Conservation (phyloP, 768 basidiomycete species). For the Clavulina sp. region DNA sequence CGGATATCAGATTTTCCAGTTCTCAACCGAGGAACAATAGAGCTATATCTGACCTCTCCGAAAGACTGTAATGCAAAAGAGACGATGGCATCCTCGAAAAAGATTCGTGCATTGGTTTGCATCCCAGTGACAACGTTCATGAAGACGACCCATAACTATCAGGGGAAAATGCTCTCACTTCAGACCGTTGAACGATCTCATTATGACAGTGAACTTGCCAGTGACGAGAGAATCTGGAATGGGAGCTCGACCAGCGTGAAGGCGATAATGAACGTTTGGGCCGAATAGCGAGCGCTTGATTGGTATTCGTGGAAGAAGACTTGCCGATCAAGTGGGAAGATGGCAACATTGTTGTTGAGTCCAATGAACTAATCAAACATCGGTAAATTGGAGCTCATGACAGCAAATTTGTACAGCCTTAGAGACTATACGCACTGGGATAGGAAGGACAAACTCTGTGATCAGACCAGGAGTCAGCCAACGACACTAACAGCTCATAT, state of each 20-base stretch:
- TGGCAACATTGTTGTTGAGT: constrained; percentile 20
- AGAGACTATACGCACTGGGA: too few species aligned
- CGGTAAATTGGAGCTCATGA: too few species aligned
- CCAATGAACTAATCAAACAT: constrained; percentile 10
- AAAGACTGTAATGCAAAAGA: constrained; percentile 19
- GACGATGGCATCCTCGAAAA: constrained; percentile 20
- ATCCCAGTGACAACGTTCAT: constrained; percentile 21
- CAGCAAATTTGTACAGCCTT: too few species aligned
- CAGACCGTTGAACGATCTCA: too few species aligned
- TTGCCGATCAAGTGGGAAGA: constrained; percentile 28
- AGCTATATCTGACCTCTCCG: constrained; percentile 19
- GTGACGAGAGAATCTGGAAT: constrained; percentile 18
- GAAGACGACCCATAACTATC: constrained; percentile 15
- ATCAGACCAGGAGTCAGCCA: neutral
- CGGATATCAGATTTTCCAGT: neutral
- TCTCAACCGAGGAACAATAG: neutral
- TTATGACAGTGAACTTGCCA: too few species aligned
- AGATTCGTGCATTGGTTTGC: constrained; percentile 20
- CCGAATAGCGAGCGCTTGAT: constrained; percentile 23
- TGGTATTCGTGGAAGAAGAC: constrained; percentile 27
- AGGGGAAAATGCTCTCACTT: too few species aligned
- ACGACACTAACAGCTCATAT: neutral
- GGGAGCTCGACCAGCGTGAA: constrained; percentile 22
- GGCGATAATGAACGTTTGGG: constrained; percentile 22
- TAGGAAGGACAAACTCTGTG: too few species aligned